Evolutionary conservation across 805 yeast species (phyloP).

Genomic region (Yamadazyma phyllophila): DNA sequence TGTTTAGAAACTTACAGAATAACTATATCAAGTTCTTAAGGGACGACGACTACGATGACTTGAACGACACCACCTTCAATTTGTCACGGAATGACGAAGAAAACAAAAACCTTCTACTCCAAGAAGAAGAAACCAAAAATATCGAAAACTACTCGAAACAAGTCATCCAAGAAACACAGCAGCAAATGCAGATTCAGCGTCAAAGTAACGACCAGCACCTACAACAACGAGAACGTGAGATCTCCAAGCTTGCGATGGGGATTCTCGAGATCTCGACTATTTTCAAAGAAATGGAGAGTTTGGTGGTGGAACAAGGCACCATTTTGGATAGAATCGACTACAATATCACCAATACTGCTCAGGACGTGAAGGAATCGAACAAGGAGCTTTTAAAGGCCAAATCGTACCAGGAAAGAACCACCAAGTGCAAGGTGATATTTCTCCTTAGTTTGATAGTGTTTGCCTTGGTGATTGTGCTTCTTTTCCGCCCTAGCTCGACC

Average conservation of each 20-base stretch:
- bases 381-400: conserved; percentile 76
- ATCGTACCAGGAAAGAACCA: conserved; percentile 79
- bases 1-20: conserved; percentile 84
- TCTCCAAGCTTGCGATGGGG: conserved; percentile 88
- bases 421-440: conserved; percentile 85
- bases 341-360: conserved; percentile 77
- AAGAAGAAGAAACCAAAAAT: conserved; percentile 25
- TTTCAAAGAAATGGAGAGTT: conserved; percentile 85
- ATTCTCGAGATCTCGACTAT: conserved; percentile 91
- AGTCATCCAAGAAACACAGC: conserved; percentile 25
- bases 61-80: conserved; percentile 9
- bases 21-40: conserved; percentile 80
- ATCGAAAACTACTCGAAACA: conserved; percentile 38
- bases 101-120: conserved; percentile 8
- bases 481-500: conserved; percentile 56
- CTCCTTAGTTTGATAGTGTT: conserved; percentile 69
- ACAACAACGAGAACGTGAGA: conserved; percentile 83
- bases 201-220: conserved; percentile 32
- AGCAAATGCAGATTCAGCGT: conserved; percentile 15
- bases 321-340: conserved; percentile 91
- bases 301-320: conserved; percentile 95
- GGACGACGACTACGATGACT: conserved; percentile 59
- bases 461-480: conserved; percentile 64
- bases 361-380: conserved; percentile 73
- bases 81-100: neutral